Evolutionary conservation across 331 rosid species (phyloP).

Genomic region (Malus hybrid): DNA sequence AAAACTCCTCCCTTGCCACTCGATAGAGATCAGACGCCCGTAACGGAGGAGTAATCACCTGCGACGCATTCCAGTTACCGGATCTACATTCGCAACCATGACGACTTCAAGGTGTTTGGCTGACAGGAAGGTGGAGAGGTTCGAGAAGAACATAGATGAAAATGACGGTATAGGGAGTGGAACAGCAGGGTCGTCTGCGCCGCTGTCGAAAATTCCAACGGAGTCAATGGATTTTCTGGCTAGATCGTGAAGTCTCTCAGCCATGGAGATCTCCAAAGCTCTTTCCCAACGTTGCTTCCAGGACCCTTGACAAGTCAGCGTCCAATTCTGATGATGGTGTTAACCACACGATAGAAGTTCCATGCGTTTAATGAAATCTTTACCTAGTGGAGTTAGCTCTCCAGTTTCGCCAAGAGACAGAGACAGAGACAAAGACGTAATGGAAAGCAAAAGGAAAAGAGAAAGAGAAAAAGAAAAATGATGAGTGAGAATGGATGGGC

Average conservation of each 20-base stretch:
- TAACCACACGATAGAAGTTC: conserved; percentile 20
- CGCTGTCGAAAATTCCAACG: conserved; percentile 75
- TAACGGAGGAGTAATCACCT: no score
- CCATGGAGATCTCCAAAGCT: conserved; percentile 81
- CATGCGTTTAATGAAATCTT: conserved; percentile 40
- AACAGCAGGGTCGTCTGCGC: conserved; percentile 30
- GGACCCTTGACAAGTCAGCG: conserved; percentile 34
- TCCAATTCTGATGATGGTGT: conserved; percentile 21
- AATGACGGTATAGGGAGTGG: conserved; percentile 38
- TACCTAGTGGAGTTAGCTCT: conserved; percentile 37
- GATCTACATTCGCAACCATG: no score
- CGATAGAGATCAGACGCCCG: no score
- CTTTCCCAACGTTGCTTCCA: conserved; percentile 38
- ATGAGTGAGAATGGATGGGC: no score
- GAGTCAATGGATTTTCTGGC: conserved; percentile 97
- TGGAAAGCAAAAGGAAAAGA: no score
- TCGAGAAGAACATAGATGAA: conserved; percentile 67
- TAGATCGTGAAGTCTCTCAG: conserved; percentile 95
- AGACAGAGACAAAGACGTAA: no score
- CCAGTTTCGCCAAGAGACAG: conserved; percentile 62
- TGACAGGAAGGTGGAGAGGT: background rate
- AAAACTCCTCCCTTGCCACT: no score
- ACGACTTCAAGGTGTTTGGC: no score
- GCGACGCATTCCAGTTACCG: no score
- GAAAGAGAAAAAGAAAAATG: no score